Evolutionary conservation across 495 filamentous ascomycete species (phyloP), one percentile per base, ranked within the genome.

Genomic region (Xeromyces bisporus): DNA sequence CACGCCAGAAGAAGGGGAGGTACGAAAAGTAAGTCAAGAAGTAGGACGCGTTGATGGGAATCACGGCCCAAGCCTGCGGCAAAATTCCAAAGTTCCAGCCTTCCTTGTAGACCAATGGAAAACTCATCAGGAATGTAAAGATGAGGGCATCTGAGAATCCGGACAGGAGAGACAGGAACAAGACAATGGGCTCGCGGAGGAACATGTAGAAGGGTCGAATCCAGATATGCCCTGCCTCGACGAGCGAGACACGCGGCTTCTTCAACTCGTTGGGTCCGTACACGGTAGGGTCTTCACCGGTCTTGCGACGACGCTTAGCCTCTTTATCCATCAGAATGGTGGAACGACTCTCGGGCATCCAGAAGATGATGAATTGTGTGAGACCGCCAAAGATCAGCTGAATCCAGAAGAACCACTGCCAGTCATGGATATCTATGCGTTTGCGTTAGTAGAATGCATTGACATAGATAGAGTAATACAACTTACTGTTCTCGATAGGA

Each of bases 391-490:
- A 70, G 39, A 82, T 77, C 35, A 85, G 63, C 44, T 82, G 75
- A 40, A 84, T 73, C 77, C 77, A 84, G 52, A 82, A 77, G 35
- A 61, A 69, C 82, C 81, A 87, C 29, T 62, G 57, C 80, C 78
- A 85, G 12, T 40, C 3, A 77, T 54, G 43, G 45, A 48, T 43
- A 16, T 23, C 40, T 28, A 15, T 18, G n/a, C n/a, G n/a, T n/a
- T n/a, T n/a, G n/a, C n/a, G n/a, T n/a, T n/a, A n/a, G n/a, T n/a
- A n/a, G n/a, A n/a, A 4, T 7, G 17, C 14, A 9, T 2, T n/a
- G 17, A 10, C 15, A 14, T 12, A 28, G 1, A 7, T 1, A 3
- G 1, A 10, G 4, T 13, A 11, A 2, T 14, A 23, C 4, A 18
- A 14, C 47, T 45, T 43, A 50, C 64, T 67, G 6, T 58, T 55